Evolutionary conservation across 768 basidiomycete genomes (phyloP), one percentile per base, ranked within the genome.

Genomic region (Hygrophoropsis aurantiaca): DNA sequence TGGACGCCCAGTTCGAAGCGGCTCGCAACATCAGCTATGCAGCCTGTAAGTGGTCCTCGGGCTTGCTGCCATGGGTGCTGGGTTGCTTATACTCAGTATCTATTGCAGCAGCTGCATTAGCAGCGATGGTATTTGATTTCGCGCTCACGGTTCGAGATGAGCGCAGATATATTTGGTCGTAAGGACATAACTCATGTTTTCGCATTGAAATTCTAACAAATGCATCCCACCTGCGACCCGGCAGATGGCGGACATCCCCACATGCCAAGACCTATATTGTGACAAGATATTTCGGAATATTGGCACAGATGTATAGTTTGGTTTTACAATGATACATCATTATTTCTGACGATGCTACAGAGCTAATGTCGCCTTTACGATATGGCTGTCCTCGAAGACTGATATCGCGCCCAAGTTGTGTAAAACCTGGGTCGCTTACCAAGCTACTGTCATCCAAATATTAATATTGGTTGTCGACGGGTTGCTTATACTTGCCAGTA

Each of bases 141-240:
- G 1, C n/a, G 0, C 55, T 39, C 27, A 37, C 47, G 1, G 10
- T 64, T 1, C 37, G 46, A 3, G 53, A 58, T 8, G 61, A 62
- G 37, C 7, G 30, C 13, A 52, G 44, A 26, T 2, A 40, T 8
- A 24, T 62, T 16, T 62, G 59, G 59, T 50, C 58, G 59, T 62
- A 23, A 55, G 61, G 11, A 5, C 18, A 1, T 7, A n/a, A n/a
- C n/a, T n/a, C n/a, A 5, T 11, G 19, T 46, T 27, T 18, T 19
- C 25, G 9, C 24, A 42, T 8, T 8, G 15, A 1, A 15, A n/a
- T 13, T 10, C 18, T 10, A 8, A 45, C 6, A 19, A 5, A 3
- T 26, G 5, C n/a, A n/a, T n/a, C n/a, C n/a, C n/a, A 42, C 27
- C 13, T 16, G 36, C 20, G 18, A 20, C 24, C 6, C 38, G 60